Conservation (phyloP, 148 eudicot species). For the Talinum fruticosum region DNA sequence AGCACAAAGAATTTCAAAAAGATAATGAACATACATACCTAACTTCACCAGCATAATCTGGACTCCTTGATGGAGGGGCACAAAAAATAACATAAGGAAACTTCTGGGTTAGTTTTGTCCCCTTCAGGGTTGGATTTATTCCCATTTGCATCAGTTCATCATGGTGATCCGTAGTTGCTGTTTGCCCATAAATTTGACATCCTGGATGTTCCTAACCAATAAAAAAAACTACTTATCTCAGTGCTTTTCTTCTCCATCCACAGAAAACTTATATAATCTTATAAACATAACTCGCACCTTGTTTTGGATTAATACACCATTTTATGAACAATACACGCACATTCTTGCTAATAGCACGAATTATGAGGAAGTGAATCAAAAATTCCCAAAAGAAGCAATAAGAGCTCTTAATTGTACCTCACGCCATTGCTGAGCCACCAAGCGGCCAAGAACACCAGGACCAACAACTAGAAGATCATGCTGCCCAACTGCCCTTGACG, state of each 20-base stretch:
- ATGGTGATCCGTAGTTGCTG: constrained; percentile 66
- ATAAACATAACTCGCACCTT: not conserved
- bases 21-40: constrained; percentile 38
- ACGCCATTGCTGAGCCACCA: constrained; percentile 74
- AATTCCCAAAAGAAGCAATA: not conserved
- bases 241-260: not conserved
- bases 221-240: not conserved
- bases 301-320: not conserved
- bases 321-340: not conserved
- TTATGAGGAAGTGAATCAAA: not conserved
- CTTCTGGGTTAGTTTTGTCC: constrained; percentile 29
- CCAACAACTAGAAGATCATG: constrained; percentile 77
- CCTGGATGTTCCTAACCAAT: constrained; percentile 59
- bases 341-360: not conserved
- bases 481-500: constrained; percentile 40
- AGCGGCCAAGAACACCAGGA: constrained; percentile 84
- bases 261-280: not conserved
- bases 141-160: constrained; percentile 62
- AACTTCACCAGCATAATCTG: constrained; percentile 74
- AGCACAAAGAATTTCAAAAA: not conserved
- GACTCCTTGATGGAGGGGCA: constrained; percentile 67
- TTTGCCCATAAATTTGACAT: constrained; percentile 68
- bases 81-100: constrained; percentile 81
- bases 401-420: constrained; percentile 32
- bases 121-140: constrained; percentile 61